These are phyloP conservation scores for Vitis hybrid DNA, from an alignment of 177 flowering plant species.

Conservation along the genomic window DNA sequence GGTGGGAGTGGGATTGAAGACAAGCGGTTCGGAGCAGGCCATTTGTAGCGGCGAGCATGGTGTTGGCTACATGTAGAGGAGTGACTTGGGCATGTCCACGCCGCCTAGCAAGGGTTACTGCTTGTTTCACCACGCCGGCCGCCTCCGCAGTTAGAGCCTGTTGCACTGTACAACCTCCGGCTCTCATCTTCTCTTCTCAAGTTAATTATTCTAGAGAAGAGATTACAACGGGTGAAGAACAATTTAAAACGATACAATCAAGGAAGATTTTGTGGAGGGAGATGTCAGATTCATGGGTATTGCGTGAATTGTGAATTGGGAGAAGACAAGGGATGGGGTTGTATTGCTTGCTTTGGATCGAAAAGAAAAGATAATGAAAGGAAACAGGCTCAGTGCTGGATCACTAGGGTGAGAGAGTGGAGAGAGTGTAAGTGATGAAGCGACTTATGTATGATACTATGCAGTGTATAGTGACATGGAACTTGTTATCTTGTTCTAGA, in stretches of 20 bases:
- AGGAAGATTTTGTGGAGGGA: conserved; percentile 7
- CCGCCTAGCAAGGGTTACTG: conserved; percentile 67
- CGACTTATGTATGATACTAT: not conserved
- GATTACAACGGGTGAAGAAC: not conserved
- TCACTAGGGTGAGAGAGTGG: not conserved
- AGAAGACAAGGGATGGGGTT: not conserved
- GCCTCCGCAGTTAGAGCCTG: conserved; percentile 88
- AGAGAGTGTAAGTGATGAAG: not conserved
- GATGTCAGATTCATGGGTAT: conserved; percentile 3
- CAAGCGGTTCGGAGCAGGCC: conserved; percentile 87
- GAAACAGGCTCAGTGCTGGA: not conserved
- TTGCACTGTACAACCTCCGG: conserved; percentile 81
- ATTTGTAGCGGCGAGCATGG: conserved; percentile 75
- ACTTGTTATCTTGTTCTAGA: not conserved
- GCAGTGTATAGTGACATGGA: not conserved
- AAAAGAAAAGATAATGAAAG: not conserved
- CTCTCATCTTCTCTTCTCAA: conserved; percentile 52
- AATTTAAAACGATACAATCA: conserved; percentile 2
- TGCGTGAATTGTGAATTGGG: conserved; percentile 9
- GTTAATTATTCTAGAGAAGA: not conserved
- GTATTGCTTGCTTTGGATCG: not conserved
- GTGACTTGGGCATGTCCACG: conserved; percentile 96
- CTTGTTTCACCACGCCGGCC: conserved; percentile 72
- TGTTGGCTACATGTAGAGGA: conserved; percentile 93
- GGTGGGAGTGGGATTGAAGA: conserved; percentile 86